A percentile compares a stretch with the other conserved stretches of the same genome.
phyloP scores from a whole-genome alignment of 2,329 filamentous ascomycete species.

The Cladosporium colombiae region DNA sequence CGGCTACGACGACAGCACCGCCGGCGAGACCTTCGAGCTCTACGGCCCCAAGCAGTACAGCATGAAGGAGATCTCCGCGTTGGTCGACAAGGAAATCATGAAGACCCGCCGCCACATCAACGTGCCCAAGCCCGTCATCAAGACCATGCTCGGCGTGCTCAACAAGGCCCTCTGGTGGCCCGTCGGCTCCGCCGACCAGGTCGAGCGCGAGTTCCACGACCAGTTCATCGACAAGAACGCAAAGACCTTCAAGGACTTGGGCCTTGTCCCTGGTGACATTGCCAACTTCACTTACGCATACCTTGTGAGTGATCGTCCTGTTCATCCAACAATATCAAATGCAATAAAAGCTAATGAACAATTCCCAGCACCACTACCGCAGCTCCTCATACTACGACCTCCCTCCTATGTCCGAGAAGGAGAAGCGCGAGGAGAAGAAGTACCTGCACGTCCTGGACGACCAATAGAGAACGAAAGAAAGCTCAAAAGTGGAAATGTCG shows the following conservation, averaged over 20 bases:
- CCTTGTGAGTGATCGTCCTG: constrained; percentile 62
- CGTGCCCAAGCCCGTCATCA: constrained; percentile 76
- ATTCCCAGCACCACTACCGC: constrained; percentile 79
- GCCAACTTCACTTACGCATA: constrained; percentile 90
- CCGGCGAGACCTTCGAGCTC: constrained; percentile 88
- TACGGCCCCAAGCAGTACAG: constrained; percentile 93
- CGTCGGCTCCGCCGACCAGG: constrained; percentile 75
- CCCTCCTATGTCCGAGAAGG: constrained; percentile 89
- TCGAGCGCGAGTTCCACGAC: constrained; percentile 91
- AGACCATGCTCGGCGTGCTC: constrained; percentile 70
- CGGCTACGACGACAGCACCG: constrained; percentile 86
- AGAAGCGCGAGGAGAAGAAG: constrained; percentile 93
- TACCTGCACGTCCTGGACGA: constrained; percentile 93
- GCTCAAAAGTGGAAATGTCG: not conserved
- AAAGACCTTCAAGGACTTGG: constrained; percentile 94
- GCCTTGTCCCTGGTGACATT: constrained; percentile 84
- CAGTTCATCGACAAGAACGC: constrained; percentile 86
- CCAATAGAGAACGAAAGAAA: constrained; percentile 56
- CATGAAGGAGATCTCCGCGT: constrained; percentile 77
- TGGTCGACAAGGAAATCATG: constrained; percentile 91
- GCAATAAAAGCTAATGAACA: not conserved
- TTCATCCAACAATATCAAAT: not conserved
- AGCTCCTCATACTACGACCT: constrained; percentile 88
- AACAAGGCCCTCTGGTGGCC: constrained; percentile 92
- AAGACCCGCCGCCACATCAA: constrained; percentile 91